A percentile compares a stretch with the other conserved stretches of the same genome.
These are phyloP conservation scores for Aspergillus japonicus DNA, from an alignment of 2,329 filamentous ascomycete species.

Conservation along the genomic window DNA sequence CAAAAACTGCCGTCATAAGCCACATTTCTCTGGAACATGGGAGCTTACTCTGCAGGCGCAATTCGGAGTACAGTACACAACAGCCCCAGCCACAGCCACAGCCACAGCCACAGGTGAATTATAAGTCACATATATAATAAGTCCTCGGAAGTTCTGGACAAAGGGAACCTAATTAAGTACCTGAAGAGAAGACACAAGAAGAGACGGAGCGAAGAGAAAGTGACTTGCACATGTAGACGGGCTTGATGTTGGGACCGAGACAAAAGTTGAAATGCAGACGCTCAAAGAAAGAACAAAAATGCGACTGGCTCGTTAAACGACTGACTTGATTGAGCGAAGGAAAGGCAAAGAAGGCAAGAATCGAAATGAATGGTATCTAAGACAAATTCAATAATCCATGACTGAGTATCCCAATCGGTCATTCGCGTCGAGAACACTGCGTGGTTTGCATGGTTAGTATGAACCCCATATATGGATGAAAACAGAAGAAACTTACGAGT, in stretches of 20 bases:
- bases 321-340: neutral
- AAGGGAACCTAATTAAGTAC: neutral
- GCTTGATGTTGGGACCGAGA: neutral
- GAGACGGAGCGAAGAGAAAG: neutral
- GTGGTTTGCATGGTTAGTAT: conserved; percentile 14
- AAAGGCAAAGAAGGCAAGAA: neutral
- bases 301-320: neutral
- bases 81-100: neutral
- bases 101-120: neutral
- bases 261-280: neutral
- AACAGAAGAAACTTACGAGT: conserved; percentile 67
- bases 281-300: conserved; percentile 4
- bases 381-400: conserved; percentile 34
- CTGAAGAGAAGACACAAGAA: neutral
- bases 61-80: no score
- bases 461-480: neutral
- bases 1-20: no score
- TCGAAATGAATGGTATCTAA: conserved; percentile 12
- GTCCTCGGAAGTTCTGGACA: neutral
- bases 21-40: neutral
- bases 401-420: conserved; percentile 40
- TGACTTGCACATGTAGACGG: neutral
- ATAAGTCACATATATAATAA: neutral
- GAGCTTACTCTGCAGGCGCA: neutral
- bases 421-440: conserved; percentile 46